Percentiles rank a stretch among this genome's conserved stretches.
Conservation (phyloP, 2,329 filamentous ascomycete genomes). For the Endoconidiophora polonica region DNA sequence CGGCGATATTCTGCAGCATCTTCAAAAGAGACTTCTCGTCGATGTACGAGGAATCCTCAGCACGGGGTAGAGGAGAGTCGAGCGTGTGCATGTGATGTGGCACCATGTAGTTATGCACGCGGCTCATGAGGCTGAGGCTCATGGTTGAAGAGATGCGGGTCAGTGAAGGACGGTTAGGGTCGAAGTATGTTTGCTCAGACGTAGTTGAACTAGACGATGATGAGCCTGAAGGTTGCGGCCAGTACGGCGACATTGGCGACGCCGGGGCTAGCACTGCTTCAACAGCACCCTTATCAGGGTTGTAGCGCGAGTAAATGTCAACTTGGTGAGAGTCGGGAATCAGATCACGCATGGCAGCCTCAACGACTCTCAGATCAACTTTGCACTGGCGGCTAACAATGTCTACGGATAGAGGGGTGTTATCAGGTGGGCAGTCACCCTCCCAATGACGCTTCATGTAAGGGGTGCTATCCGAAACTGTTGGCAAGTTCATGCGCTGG, state of each 20-base stretch:
- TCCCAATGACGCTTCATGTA: slow-evolving; percentile 32
- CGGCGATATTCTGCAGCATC: slow-evolving; percentile 17
- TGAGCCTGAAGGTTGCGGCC: background rate
- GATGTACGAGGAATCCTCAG: slow-evolving; percentile 18
- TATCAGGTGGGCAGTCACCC: slow-evolving; percentile 30
- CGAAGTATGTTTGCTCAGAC: slow-evolving; percentile 3
- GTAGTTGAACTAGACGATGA: background rate
- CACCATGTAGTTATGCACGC: slow-evolving; percentile 22
- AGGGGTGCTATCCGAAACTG: slow-evolving; percentile 27
- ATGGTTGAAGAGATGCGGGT: slow-evolving; percentile 7
- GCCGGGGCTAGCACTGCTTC: slow-evolving; percentile 6
- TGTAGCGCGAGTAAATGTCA: slow-evolving; percentile 10
- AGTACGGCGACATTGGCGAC: background rate
- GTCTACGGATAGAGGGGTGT: slow-evolving; percentile 26
- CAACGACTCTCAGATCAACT: slow-evolving; percentile 19
- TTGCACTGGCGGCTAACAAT: slow-evolving; percentile 23
- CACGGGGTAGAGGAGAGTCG: slow-evolving; percentile 20
- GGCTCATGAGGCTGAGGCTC: slow-evolving; percentile 3
- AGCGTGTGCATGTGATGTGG: slow-evolving; percentile 23
- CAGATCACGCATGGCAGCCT: slow-evolving; percentile 15
- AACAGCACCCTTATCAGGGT: slow-evolving; percentile 11
- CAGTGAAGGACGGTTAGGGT: slow-evolving; percentile 2
- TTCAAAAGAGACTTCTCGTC: slow-evolving; percentile 22
- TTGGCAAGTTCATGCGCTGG: slow-evolving; percentile 28
- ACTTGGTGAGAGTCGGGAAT: slow-evolving; percentile 6